A percentile compares a stretch with the other conserved stretches of the same genome.
These are phyloP conservation scores for Strobilomyces dryophilus DNA, from an alignment of 768 basidiomycete species.

Conservation along the genomic window DNA sequence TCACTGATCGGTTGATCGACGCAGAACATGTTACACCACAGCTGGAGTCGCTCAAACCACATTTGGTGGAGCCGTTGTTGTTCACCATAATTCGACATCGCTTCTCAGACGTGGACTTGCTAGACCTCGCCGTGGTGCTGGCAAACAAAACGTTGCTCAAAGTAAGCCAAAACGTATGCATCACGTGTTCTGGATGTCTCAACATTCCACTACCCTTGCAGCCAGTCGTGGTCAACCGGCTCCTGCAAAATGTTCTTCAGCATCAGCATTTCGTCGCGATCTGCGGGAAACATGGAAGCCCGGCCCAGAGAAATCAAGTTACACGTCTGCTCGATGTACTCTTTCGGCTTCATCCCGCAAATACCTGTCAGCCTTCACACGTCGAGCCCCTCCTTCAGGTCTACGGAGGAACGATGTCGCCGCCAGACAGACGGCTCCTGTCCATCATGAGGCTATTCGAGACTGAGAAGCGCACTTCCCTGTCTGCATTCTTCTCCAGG, in stretches of 20 bases:
- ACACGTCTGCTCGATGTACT: constrained; percentile 57
- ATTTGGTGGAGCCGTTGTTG: constrained; percentile 70
- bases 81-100: constrained; percentile 58
- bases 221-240: constrained; percentile 72
- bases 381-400: constrained; percentile 70
- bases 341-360: constrained; percentile 72
- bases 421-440: constrained; percentile 62
- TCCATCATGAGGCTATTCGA: constrained; percentile 81
- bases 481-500: constrained; percentile 53
- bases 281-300: constrained; percentile 26
- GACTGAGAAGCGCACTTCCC: constrained; percentile 57
- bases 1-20: background rate
- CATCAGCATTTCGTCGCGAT: constrained; percentile 57
- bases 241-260: constrained; percentile 72
- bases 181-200: background rate
- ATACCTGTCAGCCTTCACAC: constrained; percentile 83
- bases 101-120: constrained; percentile 39
- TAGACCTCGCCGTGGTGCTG: constrained; percentile 43
- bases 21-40: constrained; percentile 13
- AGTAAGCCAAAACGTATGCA: constrained; percentile 37
- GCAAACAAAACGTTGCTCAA: constrained; percentile 51
- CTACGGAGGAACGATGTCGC: constrained; percentile 71
- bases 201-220: constrained; percentile 8
- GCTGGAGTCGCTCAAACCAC: constrained; percentile 36
- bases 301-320: constrained; percentile 41